These are phyloP conservation scores for Cyclotella kingstonii DNA, from an alignment of 108 stramenopile genomes.

Conservation along the genomic window DNA sequence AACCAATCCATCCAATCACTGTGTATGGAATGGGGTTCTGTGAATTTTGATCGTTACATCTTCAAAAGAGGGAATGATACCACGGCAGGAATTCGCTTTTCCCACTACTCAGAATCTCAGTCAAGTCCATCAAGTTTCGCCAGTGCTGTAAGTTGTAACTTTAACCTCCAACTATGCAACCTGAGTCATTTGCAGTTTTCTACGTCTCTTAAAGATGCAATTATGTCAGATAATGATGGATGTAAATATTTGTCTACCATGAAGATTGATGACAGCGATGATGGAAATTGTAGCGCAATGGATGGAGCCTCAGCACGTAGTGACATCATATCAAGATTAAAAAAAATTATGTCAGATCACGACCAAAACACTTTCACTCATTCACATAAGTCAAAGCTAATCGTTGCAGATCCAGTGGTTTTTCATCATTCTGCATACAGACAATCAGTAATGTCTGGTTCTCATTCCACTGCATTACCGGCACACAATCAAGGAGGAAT, in stretches of 20 bases:
- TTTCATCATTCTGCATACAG: no score
- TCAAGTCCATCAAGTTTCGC: slow-evolving; percentile 25
- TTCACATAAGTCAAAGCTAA: slow-evolving; percentile 1
- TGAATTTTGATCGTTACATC: slow-evolving; percentile 36
- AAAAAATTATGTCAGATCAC: slow-evolving; percentile 29
- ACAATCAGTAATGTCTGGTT: no score
- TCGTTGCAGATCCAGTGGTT: no score
- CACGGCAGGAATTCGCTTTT: background rate
- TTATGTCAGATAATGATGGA: slow-evolving; percentile 7
- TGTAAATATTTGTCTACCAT: slow-evolving; percentile 1
- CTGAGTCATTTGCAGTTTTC: slow-evolving; percentile 31
- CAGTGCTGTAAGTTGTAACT: slow-evolving; percentile 18
- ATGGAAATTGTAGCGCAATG: no score
- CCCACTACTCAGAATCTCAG: slow-evolving; percentile 9
- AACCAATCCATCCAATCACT: no score
- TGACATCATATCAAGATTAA: slow-evolving; percentile 1
- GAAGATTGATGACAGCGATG: background rate
- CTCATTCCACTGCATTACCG: slow-evolving; percentile 12
- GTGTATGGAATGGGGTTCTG: slow-evolving; percentile 43
- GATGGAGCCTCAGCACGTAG: background rate
- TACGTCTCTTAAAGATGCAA: slow-evolving; percentile 25
- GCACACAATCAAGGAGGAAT: slow-evolving; percentile 23
- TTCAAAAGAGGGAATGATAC: slow-evolving; percentile 10
- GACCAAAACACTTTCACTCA: slow-evolving; percentile 25
- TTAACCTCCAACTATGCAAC: slow-evolving; percentile 4